phyloP scores from a whole-genome alignment of 495 filamentous ascomycete species.

The Aspergillus nidulans region DNA sequence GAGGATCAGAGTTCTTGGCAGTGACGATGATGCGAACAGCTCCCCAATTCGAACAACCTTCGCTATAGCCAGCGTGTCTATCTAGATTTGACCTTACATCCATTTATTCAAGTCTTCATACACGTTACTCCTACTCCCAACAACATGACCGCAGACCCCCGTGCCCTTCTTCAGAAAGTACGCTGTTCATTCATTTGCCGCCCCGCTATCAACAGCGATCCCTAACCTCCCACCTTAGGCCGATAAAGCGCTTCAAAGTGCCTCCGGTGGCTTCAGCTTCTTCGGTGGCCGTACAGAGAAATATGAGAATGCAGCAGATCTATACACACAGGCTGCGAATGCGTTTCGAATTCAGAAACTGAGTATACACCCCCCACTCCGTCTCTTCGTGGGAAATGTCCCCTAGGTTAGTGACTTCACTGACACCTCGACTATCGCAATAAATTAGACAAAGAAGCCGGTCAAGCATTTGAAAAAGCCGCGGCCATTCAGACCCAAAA shows the following conservation, averaged over 20 bases:
- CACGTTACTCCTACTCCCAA: background rate
- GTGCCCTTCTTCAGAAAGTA: slow-evolving; percentile 56
- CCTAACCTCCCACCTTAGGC: slow-evolving; percentile 53
- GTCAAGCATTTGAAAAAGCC: slow-evolving; percentile 72
- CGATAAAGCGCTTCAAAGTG: slow-evolving; percentile 67
- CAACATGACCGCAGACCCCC: slow-evolving; percentile 50
- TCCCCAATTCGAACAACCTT: background rate
- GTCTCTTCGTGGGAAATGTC: background rate
- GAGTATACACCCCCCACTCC: slow-evolving; percentile 41
- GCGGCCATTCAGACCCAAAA: slow-evolving; percentile 69
- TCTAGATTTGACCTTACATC: background rate
- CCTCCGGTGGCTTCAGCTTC: slow-evolving; percentile 67
- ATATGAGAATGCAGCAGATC: slow-evolving; percentile 74
- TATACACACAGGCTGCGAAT: slow-evolving; percentile 78
- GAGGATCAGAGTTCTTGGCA: slow-evolving; percentile 2
- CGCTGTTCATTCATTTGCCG: slow-evolving; percentile 14
- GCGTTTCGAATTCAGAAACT: slow-evolving; percentile 70
- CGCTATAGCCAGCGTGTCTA: background rate
- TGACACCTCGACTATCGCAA: background rate
- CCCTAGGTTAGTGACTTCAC: background rate
- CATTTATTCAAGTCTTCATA: background rate
- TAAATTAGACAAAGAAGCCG: slow-evolving; percentile 68
- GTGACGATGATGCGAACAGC: slow-evolving; percentile 4
- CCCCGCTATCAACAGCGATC: slow-evolving; percentile 28
- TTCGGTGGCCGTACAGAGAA: slow-evolving; percentile 80